Evolutionary conservation across 305 asterid species (phyloP), one percentile per base, ranked within the genome.

Genomic region (Plantago lanceolata): DNA sequence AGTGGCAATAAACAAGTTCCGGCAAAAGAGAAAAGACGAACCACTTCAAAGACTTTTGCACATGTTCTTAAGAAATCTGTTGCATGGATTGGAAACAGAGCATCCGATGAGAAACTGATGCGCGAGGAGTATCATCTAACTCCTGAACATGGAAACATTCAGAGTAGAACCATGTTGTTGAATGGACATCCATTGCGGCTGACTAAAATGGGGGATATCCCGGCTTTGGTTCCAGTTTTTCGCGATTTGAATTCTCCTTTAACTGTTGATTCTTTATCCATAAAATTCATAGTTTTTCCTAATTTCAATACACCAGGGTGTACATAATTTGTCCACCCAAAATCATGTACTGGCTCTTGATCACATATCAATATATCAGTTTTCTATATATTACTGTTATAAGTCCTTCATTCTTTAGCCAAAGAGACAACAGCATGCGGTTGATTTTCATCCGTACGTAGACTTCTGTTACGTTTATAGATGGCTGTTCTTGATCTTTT

Each of bases 71-170:
- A 89, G 81, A 72, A 61, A 69, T 69, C 87, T 0, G 74, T 93
- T 24, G 77, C 92, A 0, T 87, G 96, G 96, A 55, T 88, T 1
- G 98, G 96, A 59, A 82, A 66, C 58, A 85, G 73, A 77, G 81
- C 89, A 45, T 71, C 85, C 3, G 94, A 84, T 8, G 83, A 64
- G 49, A 68, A 72, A 29, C 57, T 85, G 17, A 48, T 43, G 0
- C 81, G 95, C 15, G 90, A 89, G 75, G 98, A 89, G 66, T 92
- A 92, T 72, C 84, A 84, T 64, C 74, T 91, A 44, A 81, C 95
- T 44, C 85, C 97, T n/a, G 52, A 78, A 68, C 71, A 69, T 14
- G 90, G 84, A 3, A 45, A 84, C 65, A 80, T 83, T 19, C 84
- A 57, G 66, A 84, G 90, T 84, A 69, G 69, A 48, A 76, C 58